Evolutionary conservation across 108 stramenopile species (phyloP).

Genomic region (Parietichytrium sp.): DNA sequence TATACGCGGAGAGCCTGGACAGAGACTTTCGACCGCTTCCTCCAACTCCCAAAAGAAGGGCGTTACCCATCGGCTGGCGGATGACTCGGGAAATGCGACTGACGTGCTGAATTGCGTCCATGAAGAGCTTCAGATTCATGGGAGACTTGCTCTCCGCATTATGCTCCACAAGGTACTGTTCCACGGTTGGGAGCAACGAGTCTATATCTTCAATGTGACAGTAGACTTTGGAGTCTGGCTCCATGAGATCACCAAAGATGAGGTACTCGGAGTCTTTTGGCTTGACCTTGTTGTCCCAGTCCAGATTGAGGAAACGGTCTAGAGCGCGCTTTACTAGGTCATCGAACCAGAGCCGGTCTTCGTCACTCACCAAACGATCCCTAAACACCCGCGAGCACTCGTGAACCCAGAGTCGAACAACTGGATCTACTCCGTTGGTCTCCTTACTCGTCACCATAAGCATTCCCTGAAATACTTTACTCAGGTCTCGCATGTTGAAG

Average conservation of each 20-base stretch:
- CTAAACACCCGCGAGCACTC: constrained; percentile 65
- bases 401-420: constrained; percentile 68
- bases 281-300: constrained; percentile 46
- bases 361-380: constrained; percentile 58
- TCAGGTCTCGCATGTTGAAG: constrained; percentile 70
- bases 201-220: constrained; percentile 58
- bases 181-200: constrained; percentile 52
- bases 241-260: constrained; percentile 64
- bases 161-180: constrained; percentile 64
- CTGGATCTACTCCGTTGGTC: constrained; percentile 40
- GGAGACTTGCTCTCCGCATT: constrained; percentile 67
- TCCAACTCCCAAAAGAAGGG: constrained; percentile 68
- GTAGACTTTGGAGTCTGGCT: constrained; percentile 55
- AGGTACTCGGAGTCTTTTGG: constrained; percentile 33
- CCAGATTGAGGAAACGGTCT: constrained; percentile 50
- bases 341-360: constrained; percentile 64
- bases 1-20: constrained; percentile 68
- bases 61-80: constrained; percentile 70
- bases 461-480: constrained; percentile 69
- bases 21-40: constrained; percentile 66
- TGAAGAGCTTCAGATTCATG: constrained; percentile 66
- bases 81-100: constrained; percentile 63
- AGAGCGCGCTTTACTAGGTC: constrained; percentile 44
- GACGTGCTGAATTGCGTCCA: constrained; percentile 70
- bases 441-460: constrained; percentile 60